Conservation (phyloP, 345 rosid genomes). For the Pistacia atlantica region DNA sequence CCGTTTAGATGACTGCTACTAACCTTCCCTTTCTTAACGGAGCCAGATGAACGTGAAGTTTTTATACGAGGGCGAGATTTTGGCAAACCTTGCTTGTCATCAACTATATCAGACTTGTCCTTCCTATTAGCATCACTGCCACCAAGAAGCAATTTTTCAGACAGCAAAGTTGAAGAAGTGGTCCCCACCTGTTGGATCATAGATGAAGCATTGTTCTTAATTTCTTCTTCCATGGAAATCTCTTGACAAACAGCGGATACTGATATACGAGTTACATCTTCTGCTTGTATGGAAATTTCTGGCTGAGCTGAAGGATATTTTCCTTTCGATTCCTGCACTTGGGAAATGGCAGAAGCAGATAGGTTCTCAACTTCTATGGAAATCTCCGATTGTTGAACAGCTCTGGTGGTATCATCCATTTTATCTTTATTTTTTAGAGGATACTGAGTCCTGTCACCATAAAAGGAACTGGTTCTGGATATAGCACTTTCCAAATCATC, state of each 20-base stretch:
- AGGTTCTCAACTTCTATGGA: slow-evolving; percentile 31
- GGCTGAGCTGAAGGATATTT: slow-evolving; percentile 34
- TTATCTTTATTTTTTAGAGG: slow-evolving; percentile 29
- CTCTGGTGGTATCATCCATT: slow-evolving; percentile 8
- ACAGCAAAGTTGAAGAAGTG: slow-evolving; percentile 30
- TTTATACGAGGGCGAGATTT: slow-evolving; percentile 61
- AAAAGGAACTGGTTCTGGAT: slow-evolving; percentile 33
- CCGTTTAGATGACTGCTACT: slow-evolving; percentile 33
- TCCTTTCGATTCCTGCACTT: slow-evolving; percentile 33
- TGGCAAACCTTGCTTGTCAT: slow-evolving; percentile 47
- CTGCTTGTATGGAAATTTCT: slow-evolving; percentile 29
- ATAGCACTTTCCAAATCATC: slow-evolving; percentile 34
- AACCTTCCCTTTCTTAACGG: slow-evolving; percentile 61
- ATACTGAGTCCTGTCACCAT: slow-evolving; percentile 33
- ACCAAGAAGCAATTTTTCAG: slow-evolving; percentile 43
- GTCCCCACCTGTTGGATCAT: slow-evolving; percentile 22
- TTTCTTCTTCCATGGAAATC: slow-evolving; percentile 40
- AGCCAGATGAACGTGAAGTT: slow-evolving; percentile 52
- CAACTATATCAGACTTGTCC: slow-evolving; percentile 43
- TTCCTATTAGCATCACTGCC: slow-evolving; percentile 36
- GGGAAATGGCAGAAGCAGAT: slow-evolving; percentile 35
- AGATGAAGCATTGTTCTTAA: slow-evolving; percentile 24
- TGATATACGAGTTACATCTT: slow-evolving; percentile 31
- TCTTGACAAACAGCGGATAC: slow-evolving; percentile 39
- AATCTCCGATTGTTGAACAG: slow-evolving; percentile 28